These are phyloP conservation scores for Gossypium trilobum DNA, from an alignment of 441 rosid species.

Conservation along the genomic window DNA sequence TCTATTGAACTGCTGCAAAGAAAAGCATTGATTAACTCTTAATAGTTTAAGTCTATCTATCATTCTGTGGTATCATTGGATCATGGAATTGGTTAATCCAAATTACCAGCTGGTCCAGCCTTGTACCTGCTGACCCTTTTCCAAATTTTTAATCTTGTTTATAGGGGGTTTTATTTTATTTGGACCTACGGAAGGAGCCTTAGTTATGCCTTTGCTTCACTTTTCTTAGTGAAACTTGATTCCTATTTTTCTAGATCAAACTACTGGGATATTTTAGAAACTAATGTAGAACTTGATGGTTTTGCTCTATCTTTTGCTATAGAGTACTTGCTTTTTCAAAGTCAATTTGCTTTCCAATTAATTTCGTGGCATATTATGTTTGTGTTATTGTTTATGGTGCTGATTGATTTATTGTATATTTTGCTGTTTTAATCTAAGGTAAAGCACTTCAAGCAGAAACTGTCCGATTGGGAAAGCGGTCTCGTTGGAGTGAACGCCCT, in stretches of 20 bases:
- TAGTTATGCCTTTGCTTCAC: background rate
- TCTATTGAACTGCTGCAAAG: background rate
- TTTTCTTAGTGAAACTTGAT: background rate
- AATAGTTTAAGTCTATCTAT: background rate
- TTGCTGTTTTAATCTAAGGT: constrained; percentile 23
- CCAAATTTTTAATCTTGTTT: background rate
- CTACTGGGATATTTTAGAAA: background rate
- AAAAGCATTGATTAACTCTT: no score
- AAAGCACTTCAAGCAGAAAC: constrained; percentile 27
- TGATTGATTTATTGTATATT: background rate
- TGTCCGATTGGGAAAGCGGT: constrained; percentile 22
- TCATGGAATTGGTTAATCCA: background rate
- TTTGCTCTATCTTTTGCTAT: background rate
- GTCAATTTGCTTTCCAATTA: background rate
- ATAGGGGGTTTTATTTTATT: background rate
- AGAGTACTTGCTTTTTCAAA: background rate
- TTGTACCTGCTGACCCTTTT: background rate
- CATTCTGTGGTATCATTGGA: background rate
- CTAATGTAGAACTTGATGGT: background rate
- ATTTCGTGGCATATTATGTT: background rate
- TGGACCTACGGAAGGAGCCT: background rate
- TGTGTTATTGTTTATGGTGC: background rate
- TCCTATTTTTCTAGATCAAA: background rate
- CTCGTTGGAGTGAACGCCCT: constrained; percentile 34
- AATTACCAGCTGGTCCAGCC: background rate